phyloP scores from a whole-genome alignment of 129 eudicot genomes.

The Erigeron canadensis region DNA sequence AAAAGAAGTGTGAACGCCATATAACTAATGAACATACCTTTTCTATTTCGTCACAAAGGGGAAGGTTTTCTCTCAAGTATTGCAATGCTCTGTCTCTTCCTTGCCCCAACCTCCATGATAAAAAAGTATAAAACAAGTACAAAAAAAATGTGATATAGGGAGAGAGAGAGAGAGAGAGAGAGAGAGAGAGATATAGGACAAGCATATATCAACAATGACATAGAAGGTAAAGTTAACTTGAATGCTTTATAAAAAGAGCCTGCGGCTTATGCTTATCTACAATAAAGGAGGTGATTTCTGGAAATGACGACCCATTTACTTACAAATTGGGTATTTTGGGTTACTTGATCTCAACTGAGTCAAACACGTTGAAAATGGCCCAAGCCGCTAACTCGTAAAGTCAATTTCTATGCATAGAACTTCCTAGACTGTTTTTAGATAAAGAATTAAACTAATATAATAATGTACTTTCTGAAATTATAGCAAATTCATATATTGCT shows the following conservation, averaged over 20 bases:
- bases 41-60: constrained; percentile 75
- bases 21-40: constrained; percentile 43
- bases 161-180: neutral
- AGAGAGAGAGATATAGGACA: neutral
- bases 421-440: neutral
- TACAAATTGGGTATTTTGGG: neutral
- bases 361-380: neutral
- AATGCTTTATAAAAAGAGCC: neutral
- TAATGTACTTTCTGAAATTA: no score
- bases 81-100: constrained; percentile 94
- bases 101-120: constrained; percentile 78
- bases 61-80: constrained; percentile 77
- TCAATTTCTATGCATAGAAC: neutral
- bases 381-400: neutral
- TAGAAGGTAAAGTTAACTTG: neutral
- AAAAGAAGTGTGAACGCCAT: neutral
- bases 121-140: neutral
- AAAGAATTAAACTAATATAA: no score
- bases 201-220: neutral
- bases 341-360: no score
- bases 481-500: no score
- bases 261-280: no score
- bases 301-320: neutral
- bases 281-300: no score
- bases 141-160: neutral